phyloP scores from a whole-genome alignment of 2,329 filamentous ascomycete species.

The Verticillium albo-atrum region DNA sequence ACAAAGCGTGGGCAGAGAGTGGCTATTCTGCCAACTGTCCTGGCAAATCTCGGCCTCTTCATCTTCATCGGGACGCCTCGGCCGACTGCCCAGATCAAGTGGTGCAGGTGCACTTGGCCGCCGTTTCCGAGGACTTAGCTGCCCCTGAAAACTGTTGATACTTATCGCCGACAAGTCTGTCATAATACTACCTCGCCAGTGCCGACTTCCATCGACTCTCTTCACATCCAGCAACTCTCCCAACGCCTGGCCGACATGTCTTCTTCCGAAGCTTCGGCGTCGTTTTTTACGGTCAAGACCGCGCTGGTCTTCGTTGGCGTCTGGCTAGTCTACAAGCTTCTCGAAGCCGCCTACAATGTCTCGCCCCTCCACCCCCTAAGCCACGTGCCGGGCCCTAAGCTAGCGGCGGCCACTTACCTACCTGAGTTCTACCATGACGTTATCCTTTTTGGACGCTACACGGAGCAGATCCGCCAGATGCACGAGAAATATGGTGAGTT shows the following conservation, averaged over 20 bases:
- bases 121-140: not conserved
- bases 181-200: not conserved
- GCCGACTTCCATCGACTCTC: conserved; percentile 2
- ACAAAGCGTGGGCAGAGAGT: not conserved
- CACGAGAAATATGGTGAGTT: conserved; percentile 30
- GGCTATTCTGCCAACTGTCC: not conserved
- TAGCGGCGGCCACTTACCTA: conserved; percentile 28
- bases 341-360: conserved; percentile 26
- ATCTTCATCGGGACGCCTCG: not conserved
- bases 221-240: conserved; percentile 5
- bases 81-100: not conserved
- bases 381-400: conserved; percentile 29
- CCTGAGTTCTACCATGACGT: conserved; percentile 34
- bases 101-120: not conserved
- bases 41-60: not conserved
- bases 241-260: conserved; percentile 12
- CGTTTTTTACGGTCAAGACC: not conserved
- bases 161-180: not conserved
- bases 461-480: conserved; percentile 26
- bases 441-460: conserved; percentile 28
- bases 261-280: not conserved
- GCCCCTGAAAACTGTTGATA: not conserved
- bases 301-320: conserved; percentile 11
- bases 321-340: conserved; percentile 24
- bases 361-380: conserved; percentile 33